These are phyloP conservation scores for Podospora sp. DNA, from an alignment of 495 filamentous ascomycete genomes.

Conservation along the genomic window DNA sequence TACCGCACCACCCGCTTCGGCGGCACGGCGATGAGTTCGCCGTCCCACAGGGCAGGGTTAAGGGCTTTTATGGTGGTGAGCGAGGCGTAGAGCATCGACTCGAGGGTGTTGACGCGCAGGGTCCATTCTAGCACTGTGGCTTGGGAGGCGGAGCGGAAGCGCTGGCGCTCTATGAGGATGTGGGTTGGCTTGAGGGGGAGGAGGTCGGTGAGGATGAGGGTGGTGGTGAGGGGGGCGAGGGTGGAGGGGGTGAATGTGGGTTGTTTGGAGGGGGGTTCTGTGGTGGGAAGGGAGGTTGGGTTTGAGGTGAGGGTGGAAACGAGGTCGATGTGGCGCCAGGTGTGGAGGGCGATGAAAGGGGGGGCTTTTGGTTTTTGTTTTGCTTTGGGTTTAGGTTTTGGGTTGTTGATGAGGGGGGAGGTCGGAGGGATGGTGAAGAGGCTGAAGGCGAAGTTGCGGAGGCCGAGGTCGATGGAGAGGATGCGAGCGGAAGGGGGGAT, in stretches of 20 bases:
- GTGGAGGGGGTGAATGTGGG: conserved; percentile 55
- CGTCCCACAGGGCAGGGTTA: conserved; percentile 45
- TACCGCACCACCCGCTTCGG: conserved; percentile 47
- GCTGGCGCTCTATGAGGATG: conserved; percentile 87
- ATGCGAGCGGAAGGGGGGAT: conserved; percentile 42
- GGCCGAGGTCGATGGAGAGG: conserved; percentile 85
- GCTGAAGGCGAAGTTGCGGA: conserved; percentile 81
- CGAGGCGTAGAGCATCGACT: conserved; percentile 84
- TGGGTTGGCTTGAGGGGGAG: conserved; percentile 61
- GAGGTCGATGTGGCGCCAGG: conserved; percentile 39
- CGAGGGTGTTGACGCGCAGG: conserved; percentile 83
- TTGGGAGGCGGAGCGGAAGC: conserved; percentile 70
- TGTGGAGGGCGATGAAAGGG: conserved; percentile 34
- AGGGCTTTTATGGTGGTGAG: conserved; percentile 58
- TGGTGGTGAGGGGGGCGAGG: conserved; percentile 65
- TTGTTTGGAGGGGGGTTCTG: conserved; percentile 1
- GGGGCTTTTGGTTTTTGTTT: conserved; percentile 39
- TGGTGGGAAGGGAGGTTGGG: not conserved
- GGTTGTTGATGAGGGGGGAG: not conserved
- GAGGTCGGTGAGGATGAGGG: conserved; percentile 57
- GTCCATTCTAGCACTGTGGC: conserved; percentile 84
- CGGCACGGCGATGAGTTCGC: conserved; percentile 39
- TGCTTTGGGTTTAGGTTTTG: not conserved
- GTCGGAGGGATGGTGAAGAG: conserved; percentile 48
- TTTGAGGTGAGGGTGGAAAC: conserved; percentile 13